Evolutionary conservation across 805 yeast genomes (phyloP), one percentile per base, ranked within the genome.

Genomic region (Starmerella sp.): DNA sequence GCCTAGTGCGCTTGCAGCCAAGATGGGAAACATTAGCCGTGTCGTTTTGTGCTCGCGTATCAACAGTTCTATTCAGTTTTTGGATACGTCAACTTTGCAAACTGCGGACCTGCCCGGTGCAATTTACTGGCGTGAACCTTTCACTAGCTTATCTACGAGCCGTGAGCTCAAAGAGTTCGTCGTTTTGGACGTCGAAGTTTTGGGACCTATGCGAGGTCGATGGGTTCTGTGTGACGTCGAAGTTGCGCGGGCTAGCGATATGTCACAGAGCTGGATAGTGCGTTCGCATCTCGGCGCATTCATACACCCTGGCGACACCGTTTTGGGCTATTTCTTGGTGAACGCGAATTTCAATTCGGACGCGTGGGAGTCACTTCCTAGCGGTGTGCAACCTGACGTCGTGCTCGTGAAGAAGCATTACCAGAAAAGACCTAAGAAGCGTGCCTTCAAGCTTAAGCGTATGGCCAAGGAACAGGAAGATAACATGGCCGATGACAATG

Each of bases 381-480:
- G 53, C 4, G 60, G 58, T 13, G 41, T 22, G 11, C 55, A 49
- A 30, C 93, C 95, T 31, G 96, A 90, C 66, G 95, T 89, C 48
- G 78, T 88, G 5, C 72, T 90, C 53, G 93, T 90, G 60, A 89
- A 89, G 87, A 90, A 89, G 68, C 79, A 79, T 71, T 90, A 87
- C 75, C 76, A 82, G 52, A 80, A 93, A 76, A 83, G 84, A 71
- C 78, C 79, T 72, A 84, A 81, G 74, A 36, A 22, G 41, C 83
- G 95, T 77, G 76, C 76, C 71, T 90, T 96, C 96, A 90, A 86
- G 75, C 81, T 90, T 73, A 87, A 86, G 83, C 84, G 97, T 79
- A 88, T 90, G 96, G 97, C 97, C 46, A 83, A 76, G 65, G 97
- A 90, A 72, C 95, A 88, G 71, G 67, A 68, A 42, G 64, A 61